Evolutionary conservation across 1,284 basidiomycete species (phyloP).

Genomic region (Athelia sp.): DNA sequence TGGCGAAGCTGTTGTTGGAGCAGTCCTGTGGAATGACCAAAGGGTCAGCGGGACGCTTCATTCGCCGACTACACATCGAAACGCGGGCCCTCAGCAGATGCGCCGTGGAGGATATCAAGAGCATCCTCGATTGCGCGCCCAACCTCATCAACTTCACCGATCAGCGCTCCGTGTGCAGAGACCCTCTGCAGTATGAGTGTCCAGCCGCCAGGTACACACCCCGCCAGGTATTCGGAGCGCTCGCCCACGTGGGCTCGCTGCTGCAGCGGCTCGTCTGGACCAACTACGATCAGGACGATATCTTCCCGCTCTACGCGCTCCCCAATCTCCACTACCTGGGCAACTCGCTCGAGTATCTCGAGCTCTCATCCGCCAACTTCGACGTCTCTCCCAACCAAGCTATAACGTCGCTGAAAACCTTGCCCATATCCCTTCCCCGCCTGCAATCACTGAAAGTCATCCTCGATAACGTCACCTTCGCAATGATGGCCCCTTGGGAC

Average conservation of each 20-base stretch:
- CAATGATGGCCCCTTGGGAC: conserved; percentile 50
- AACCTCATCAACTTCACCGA: conserved; percentile 57
- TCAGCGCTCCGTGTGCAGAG: conserved; percentile 55
- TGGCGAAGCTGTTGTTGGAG: conserved; percentile 50
- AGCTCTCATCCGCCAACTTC: conserved; percentile 41
- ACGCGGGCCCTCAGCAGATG: conserved; percentile 65
- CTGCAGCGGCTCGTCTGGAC: conserved; percentile 62
- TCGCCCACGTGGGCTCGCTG: conserved; percentile 46
- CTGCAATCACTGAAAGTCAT: conserved; percentile 63
- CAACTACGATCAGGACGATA: conserved; percentile 60
- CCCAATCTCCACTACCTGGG: conserved; percentile 47
- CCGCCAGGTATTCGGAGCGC: conserved; percentile 49
- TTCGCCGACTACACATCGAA: conserved; percentile 63
- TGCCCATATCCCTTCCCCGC: conserved; percentile 39
- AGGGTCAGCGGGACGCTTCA: conserved; percentile 45
- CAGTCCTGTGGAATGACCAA: conserved; percentile 32
- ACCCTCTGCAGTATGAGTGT: conserved; percentile 36
- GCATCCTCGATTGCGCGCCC: conserved; percentile 60
- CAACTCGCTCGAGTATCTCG: conserved; percentile 37
- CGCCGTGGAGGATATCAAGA: conserved; percentile 55
- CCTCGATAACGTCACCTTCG: conserved; percentile 65
- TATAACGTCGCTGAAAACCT: not conserved
- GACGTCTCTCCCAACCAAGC: conserved; percentile 17
- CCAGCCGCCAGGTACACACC: conserved; percentile 43
- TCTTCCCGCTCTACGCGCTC: conserved; percentile 52